Percentiles rank a stretch among this genome's conserved stretches.
These are phyloP conservation scores for Plasmodium gallinaceum DNA, from an alignment of 169 alveolate genomes.

Conservation along the genomic window DNA sequence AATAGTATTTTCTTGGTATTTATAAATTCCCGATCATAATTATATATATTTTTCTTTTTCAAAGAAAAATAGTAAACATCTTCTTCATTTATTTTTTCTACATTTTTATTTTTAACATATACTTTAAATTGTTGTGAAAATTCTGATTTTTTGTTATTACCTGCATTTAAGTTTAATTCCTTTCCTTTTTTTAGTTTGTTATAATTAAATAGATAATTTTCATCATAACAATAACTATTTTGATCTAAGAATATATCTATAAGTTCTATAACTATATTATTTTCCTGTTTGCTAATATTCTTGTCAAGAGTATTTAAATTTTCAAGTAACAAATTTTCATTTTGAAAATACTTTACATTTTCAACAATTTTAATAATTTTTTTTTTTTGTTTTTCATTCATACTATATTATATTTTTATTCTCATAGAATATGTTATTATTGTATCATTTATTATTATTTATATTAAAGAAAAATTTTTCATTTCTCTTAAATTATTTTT, in stretches of 20 bases:
- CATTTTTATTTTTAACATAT: constrained; percentile 47
- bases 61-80: constrained; percentile 64
- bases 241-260: constrained; percentile 71
- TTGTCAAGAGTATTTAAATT: constrained; percentile 55
- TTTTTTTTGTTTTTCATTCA: constrained; percentile 63
- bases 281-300: constrained; percentile 33
- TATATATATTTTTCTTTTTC: constrained; percentile 53
- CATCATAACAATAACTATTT: constrained; percentile 66
- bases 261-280: constrained; percentile 36
- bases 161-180: constrained; percentile 37
- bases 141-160: constrained; percentile 36
- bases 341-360: constrained; percentile 31
- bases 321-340: constrained; percentile 73
- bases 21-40: constrained; percentile 40
- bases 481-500: too few species aligned
- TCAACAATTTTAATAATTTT: constrained; percentile 36
- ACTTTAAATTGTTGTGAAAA: constrained; percentile 62
- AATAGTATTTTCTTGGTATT: constrained; percentile 64
- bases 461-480: too few species aligned
- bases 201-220: constrained; percentile 64
- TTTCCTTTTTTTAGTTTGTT: constrained; percentile 38
- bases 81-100: constrained; percentile 77
- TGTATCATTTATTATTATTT: too few species aligned
- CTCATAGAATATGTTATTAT: too few species aligned
- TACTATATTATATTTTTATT: background rate